Base-by-base conservation (phyloP, 2,329 filamentous ascomycete genomes). In the Phyllosticta citriasiana region DNA sequence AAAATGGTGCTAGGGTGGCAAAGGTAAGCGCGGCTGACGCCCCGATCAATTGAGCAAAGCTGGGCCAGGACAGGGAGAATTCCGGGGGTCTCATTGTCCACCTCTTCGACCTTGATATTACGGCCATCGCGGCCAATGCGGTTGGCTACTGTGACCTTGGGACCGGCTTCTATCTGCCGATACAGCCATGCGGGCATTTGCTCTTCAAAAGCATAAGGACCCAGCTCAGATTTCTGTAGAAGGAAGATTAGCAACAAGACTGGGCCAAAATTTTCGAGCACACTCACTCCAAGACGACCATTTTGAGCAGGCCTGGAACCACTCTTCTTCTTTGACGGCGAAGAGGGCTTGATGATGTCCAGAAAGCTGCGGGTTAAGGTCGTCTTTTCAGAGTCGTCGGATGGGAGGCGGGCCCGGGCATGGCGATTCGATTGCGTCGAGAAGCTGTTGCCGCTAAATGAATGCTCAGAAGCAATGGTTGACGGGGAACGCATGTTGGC, bases 1-100 rank as follows among this genome's bases (percentile, higher is more conserved):
- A 97, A 92, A 56, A 85, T 80, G 0, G 91, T 88, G 55, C 80
- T 79, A 1, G 87, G 82, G 68, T 91, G 85, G 72, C 92, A 97
- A 35, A 96, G 78, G 68, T 91, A 96, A 5, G 89, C 89, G 65
- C 84, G 84, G 59, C 83, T 78, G 1, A 90, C 88, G 4, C 77
- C 76, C 7, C 75, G 70, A 67, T 88, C 89, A 60, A 87, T 80
- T 51, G 86, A 80, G 53, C 74, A 77, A 3, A 81, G 66, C 61
- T 79, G 76, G 30, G 77, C 76, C 4, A 80, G 71, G n/a, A 79
- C 70, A 5, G 74, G 74, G 24, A 79, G 72, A 16, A 79, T 67
- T 25, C 74, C 76, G 2, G 72, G 70, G 0, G 77, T 79, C 64
- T 80, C 74, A 55, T 78, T 79, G 53, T 76, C 73, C 35, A 79